Base-by-base conservation (phyloP, 1,139 yeast species). In the Groenewaldozyma auringiensis region DNA sequence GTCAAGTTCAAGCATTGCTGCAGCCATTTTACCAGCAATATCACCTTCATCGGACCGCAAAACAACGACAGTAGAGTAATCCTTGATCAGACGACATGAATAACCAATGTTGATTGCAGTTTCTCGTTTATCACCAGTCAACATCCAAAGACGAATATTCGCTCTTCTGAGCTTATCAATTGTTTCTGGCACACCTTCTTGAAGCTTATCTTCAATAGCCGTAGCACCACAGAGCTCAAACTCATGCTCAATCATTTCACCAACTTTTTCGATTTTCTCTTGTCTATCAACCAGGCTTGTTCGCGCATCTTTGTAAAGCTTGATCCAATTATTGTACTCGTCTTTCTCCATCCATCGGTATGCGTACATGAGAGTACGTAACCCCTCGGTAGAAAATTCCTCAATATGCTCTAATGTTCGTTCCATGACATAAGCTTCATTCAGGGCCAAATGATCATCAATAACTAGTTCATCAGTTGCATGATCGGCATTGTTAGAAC, bases 21-120 rank as follows among this genome's bases (percentile, higher is more conserved):
- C 76, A n/a, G 75, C 70, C 55, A 84, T 79, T 37, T 71, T 64
- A 38, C 78, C 76, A 13, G 67, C 62, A 35, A 70, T 55, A 40
- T 68, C 70, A 11, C 67, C 69, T 43, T 68, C 71, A 41, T 80
- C 83, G 8, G 74, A 72, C 3, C 84, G 75, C 42, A 94, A 69
- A 11, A 88, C 69, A n/a, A 89, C 79, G 4, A 89, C 85, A 0
- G 95, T 84, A 0, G 96, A 87, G 61, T 84, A 94, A 58, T 92
- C 98, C 60, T 89, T 86, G 56, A 94, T 89, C 50, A 94, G 70
- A 32, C 89, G 81, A 64, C 98, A 94, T 3, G 97, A 83, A 60
- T 89, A 86, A 0, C 98, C 98, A 63, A 94, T 92, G 59, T 88
- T 92, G 49, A 92, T 88, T 1, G 99, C 98, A 0, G 99, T 94